Evolutionary conservation across 1,284 basidiomycete species (phyloP), one percentile per base, ranked within the genome.

Genomic region (Cryptococcus sp.): DNA sequence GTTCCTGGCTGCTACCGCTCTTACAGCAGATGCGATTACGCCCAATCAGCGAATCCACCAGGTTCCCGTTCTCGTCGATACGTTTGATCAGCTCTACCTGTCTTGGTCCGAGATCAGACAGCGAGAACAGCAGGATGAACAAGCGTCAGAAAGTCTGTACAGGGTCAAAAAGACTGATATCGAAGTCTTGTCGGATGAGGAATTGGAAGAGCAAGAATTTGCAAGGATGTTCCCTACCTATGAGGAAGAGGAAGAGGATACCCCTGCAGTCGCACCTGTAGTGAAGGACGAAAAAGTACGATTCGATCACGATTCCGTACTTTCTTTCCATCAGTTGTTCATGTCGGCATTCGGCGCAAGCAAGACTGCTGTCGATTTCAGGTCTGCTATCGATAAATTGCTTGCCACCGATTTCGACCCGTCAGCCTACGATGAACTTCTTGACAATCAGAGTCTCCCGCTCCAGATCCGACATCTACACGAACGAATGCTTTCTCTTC

Each of bases 21-120:
- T 45, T 2, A 11, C 40, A 4, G 18, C 57, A 18, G 52, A 53
- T 7, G 45, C 19, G 65, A 83, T n/a, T 58, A 92, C 91, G 63
- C 85, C 90, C 52, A 84, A 86, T 61, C 78, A 41, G 7, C 39
- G 39, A 9, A 51, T 49, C 2, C 45, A 54, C 22, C 41, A 55
- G 13, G 21, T 62, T 19, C 53, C 55, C 7, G 45, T 19, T 65
- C 83, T n/a, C 58, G 85, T 36, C 14, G 28, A 48, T 14, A 69
- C 81, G 7, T 92, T 91, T 63, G 86, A 90, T 52, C 84, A 86
- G 61, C 78, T 86, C 1, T 81, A 85, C 52, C 80, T 84, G 19
- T 79, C 94, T 7, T 98, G 93, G 93, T 79, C 83, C 31, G 83
- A 86, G 32, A 88, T 96, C 64, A 82, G 84, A 39, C 82, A 84